phyloP scores from a whole-genome alignment of 2,329 filamentous ascomycete genomes.

The Corniculantispora saksenae region DNA sequence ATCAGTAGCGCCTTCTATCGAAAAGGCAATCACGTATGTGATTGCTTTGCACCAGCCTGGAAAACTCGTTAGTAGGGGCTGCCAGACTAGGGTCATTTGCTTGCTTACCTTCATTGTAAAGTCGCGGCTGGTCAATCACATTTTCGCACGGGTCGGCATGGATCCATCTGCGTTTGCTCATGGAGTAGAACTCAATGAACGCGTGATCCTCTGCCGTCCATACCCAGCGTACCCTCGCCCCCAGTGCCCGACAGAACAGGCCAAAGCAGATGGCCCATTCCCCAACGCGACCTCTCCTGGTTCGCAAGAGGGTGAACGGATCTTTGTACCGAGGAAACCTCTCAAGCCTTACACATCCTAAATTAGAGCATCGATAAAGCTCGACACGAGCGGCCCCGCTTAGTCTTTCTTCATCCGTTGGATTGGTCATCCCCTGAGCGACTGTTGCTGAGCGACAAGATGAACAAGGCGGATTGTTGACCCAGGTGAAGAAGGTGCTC shows the following conservation, averaged over 20 bases:
- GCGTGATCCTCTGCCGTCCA: slow-evolving; percentile 98
- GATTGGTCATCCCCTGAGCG: slow-evolving; percentile 77
- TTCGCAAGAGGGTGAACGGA: slow-evolving; percentile 88
- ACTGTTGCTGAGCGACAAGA: slow-evolving; percentile 81
- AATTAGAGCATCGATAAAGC: background rate
- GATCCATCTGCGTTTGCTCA: slow-evolving; percentile 89
- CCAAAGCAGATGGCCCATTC: slow-evolving; percentile 99
- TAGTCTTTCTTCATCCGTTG: slow-evolving; percentile 69
- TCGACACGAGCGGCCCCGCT: background rate
- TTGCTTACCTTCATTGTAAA: slow-evolving; percentile 76
- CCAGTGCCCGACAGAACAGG: slow-evolving; percentile 93
- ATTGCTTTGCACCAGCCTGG: slow-evolving; percentile 83
- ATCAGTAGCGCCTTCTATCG: slow-evolving; percentile 75
- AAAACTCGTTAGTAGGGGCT: background rate
- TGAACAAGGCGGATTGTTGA: slow-evolving; percentile 89
- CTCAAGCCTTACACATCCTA: slow-evolving; percentile 80
- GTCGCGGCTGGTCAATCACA: slow-evolving; percentile 87
- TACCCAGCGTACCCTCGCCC: slow-evolving; percentile 90
- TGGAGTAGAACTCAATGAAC: slow-evolving; percentile 96
- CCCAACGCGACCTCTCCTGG: slow-evolving; percentile 79
- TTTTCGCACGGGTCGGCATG: slow-evolving; percentile 95
- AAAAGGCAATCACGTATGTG: slow-evolving; percentile 96
- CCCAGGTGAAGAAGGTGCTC: slow-evolving; percentile 90
- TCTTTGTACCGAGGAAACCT: slow-evolving; percentile 93
- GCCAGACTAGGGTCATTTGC: background rate